phyloP scores from a whole-genome alignment of 495 filamentous ascomycete species.

The Sabuloglossum arenarium region DNA sequence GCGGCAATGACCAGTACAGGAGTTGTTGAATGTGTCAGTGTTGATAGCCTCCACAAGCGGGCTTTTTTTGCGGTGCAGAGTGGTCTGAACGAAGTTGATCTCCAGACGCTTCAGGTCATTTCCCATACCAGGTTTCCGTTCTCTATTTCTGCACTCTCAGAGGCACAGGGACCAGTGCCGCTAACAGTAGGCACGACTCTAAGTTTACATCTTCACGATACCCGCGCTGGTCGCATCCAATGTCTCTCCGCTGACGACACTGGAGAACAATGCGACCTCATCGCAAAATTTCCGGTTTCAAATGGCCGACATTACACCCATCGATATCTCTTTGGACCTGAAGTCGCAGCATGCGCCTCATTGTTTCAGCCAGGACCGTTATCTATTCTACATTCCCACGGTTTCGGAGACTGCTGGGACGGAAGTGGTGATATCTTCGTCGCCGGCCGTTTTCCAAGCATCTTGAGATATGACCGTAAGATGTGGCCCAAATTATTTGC shows the following conservation, averaged over 20 bases:
- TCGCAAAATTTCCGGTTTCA: constrained; percentile 14
- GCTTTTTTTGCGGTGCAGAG: constrained; percentile 64
- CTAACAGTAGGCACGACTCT: constrained; percentile 71
- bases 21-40: constrained; percentile 62
- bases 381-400: constrained; percentile 56
- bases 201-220: constrained; percentile 70
- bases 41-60: constrained; percentile 46
- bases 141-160: constrained; percentile 65
- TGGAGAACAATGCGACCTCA: background rate
- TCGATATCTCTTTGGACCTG: constrained; percentile 1
- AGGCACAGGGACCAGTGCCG: constrained; percentile 48
- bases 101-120: constrained; percentile 53
- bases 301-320: constrained; percentile 5
- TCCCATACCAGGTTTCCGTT: constrained; percentile 58
- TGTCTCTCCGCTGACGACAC: background rate
- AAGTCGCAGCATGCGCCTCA: constrained; percentile 36
- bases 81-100: constrained; percentile 60
- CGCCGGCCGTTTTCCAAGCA: constrained; percentile 75
- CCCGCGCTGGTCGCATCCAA: constrained; percentile 21
- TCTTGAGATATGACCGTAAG: constrained; percentile 73
- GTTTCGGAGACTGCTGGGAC: constrained; percentile 25
- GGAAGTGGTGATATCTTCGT: constrained; percentile 52
- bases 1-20: constrained; percentile 37
- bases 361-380: constrained; percentile 67
- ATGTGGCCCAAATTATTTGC: constrained; percentile 60